Base-by-base conservation (phyloP, 192 early-diverging fungal species). In the Rhizophagus sp. region DNA sequence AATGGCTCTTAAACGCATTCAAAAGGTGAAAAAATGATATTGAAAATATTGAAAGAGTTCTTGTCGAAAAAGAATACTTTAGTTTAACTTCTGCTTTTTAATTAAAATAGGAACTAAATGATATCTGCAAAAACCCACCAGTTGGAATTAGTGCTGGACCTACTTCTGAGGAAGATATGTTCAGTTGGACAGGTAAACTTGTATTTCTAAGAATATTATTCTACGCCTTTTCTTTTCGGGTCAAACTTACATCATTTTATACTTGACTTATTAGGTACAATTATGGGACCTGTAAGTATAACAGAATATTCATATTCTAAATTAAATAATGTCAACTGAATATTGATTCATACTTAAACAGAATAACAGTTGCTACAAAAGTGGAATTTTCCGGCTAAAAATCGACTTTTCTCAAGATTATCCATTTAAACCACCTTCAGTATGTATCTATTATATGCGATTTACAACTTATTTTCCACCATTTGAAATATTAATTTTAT, bases 361-460 rank as follows among this genome's bases (percentile, higher is more conserved):
- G 89, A 81, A 47, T 47, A 81, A 85, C 52, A 92, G 89, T 67
- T 84, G 90, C 9, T 95, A 93, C 84, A 86, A 91, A 82, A 90
- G 91, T 22, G 94, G 93, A n/a, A 77, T 86, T 9, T 95, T 95
- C 81, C 85, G 87, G 27, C 61, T 95, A 15, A 89, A 91, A 64
- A 87, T 95, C 52, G 84, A 86, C n/a, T 95, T 95, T 76, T 84
- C 85, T 49, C 81, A 86, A 8, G 93, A 95, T 61, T 95, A 94
- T 80, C 94, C 94, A 33, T 95, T 95, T 83, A 95, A 95, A 77
- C 93, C 94, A 30, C 94, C 94, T 71, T 88, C 85, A 79, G 93
- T 93, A 87, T 33, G 66, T 71, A 22, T 15, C 41, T n/a, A 1
- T 70, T 34, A 24, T 22, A 25, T 19, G 36, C 27, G 41, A 27